Percentiles rank a stretch among this genome's conserved stretches.
phyloP scores from a whole-genome alignment of 225 moss, liverwort and hornwort genomes.

The Sphagnum tenellum region DNA sequence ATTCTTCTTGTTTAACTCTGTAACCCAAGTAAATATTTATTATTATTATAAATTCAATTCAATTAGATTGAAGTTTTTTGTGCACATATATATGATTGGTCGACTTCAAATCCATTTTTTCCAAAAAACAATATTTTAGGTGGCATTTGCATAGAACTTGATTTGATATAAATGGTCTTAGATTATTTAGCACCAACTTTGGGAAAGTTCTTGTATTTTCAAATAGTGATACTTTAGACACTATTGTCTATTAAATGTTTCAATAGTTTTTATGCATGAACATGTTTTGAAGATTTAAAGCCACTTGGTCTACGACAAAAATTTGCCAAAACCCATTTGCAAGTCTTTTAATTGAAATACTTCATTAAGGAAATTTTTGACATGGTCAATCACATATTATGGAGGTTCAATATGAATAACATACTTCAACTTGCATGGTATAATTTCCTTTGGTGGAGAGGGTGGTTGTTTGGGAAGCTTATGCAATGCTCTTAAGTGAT shows the following conservation, averaged over 20 bases:
- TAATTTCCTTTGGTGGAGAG: slow-evolving; percentile 11
- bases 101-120: neutral
- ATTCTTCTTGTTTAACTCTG: slow-evolving; percentile 24
- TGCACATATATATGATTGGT: neutral
- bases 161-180: neutral
- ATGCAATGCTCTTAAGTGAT: slow-evolving; percentile 20
- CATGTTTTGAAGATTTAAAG: too few species aligned
- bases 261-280: too few species aligned
- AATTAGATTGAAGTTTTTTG: neutral
- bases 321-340: too few species aligned
- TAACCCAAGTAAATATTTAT: neutral
- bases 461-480: slow-evolving; percentile 19
- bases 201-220: too few species aligned
- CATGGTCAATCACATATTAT: neutral
- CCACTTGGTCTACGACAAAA: too few species aligned
- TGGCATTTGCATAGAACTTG: neutral
- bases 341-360: neutral
- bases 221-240: too few species aligned
- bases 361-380: neutral
- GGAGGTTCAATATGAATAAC: neutral
- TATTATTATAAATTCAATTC: neutral
- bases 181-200: too few species aligned
- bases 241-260: too few species aligned
- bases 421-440: slow-evolving; percentile 30
- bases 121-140: neutral